Base-by-base conservation (phyloP, 1,139 yeast species). In the Blastobotrys elegans region DNA sequence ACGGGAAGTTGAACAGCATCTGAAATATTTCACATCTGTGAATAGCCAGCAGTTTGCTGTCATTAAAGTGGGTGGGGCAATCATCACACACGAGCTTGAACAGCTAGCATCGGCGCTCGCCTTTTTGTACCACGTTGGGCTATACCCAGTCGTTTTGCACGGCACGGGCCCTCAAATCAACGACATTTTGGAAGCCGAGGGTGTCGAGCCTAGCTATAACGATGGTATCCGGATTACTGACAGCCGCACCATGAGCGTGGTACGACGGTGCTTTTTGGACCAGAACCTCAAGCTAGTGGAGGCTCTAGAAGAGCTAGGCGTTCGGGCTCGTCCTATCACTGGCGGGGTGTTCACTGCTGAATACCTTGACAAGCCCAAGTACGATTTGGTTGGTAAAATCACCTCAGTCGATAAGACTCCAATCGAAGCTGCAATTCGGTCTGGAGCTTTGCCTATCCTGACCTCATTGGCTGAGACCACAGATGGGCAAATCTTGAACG, bases 101-200 rank as follows among this genome's bases (percentile, higher is more conserved):
- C 96, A 92, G 68, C 74, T 92, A 58, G 98, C 98, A 0, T 87
- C 96, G 1, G 90, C 97, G 62, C 73, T 92, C 54, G 97, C 98
- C 5, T 92, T 92, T 67, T 74, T 92, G 57, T 92, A 92, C 72
- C 99, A 94, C 65, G 96, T 92, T 49, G 99, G 99, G 7, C 77
- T 92, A 56, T 92, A 90, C 63, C 99, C 99, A 18, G 88, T 92
- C 54, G 96, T 92, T 20, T 76, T 94, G 52, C 99, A 92, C 65
- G 99, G 99, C 37, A 92, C 98, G 1, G 99, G 99, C 22, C 99
- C 99, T 11, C 99, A 92, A 69, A 94, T 92, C 70, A 92, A 92
- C 64, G 95, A 86, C 60, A 79, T 89, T 57, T 76, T 92, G 53
- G 98, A 92, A 68, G 82, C 84, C 45, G 96, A 88, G 67, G 97